These are phyloP conservation scores for Fusarium duplospermum DNA, from an alignment of 2,329 filamentous ascomycete genomes.

Conservation along the genomic window DNA sequence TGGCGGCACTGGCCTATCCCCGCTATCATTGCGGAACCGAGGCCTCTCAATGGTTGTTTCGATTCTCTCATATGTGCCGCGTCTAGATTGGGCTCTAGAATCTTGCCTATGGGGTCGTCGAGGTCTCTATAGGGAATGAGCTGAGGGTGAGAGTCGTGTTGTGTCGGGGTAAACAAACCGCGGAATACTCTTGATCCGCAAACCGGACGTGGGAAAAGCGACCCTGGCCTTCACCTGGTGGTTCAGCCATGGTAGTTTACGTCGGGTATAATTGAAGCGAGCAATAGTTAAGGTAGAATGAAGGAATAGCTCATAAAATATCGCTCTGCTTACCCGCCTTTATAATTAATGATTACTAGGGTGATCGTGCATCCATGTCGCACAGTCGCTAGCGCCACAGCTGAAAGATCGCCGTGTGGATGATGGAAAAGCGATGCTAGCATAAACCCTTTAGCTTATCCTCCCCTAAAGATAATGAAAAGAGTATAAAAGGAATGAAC, in stretches of 20 bases:
- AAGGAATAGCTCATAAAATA: background rate
- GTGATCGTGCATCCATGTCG: background rate
- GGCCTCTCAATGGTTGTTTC: background rate
- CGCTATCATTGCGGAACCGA: conserved; percentile 8
- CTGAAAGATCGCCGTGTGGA: background rate
- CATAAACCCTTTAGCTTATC: too few relatives aligned
- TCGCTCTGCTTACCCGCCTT: background rate
- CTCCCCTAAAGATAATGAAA: too few relatives aligned
- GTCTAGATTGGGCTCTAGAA: conserved; percentile 7
- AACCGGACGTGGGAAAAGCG: conserved; percentile 33
- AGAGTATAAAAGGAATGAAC: too few relatives aligned
- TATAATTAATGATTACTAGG: background rate
- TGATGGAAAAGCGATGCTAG: too few relatives aligned
- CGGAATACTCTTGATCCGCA: conserved; percentile 32
- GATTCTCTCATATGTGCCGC: conserved; percentile 19
- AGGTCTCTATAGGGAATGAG: conserved; percentile 19
- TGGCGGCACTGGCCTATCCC: background rate
- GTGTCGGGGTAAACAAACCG: conserved; percentile 22
- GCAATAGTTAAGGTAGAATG: background rate
- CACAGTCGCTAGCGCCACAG: background rate
- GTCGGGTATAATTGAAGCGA: background rate
- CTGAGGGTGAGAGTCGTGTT: background rate
- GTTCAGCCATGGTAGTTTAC: conserved; percentile 13
- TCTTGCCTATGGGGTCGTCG: conserved; percentile 11
- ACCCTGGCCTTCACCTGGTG: conserved; percentile 13